Base-by-base conservation (phyloP, 768 basidiomycete species). In the Mycena belliarum region DNA sequence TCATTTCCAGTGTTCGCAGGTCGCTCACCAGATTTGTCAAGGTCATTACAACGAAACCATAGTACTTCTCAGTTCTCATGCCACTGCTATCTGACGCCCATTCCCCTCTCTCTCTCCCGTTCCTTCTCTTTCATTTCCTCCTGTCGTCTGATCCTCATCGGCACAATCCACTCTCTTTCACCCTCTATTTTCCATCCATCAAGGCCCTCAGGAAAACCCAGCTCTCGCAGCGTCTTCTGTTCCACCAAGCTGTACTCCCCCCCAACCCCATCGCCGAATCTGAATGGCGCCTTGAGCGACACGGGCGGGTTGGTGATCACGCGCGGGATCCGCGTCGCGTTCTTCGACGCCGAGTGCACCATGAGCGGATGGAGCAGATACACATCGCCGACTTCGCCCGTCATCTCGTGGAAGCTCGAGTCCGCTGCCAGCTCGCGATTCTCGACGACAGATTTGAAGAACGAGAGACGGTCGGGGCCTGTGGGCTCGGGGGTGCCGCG, bases 291-390 rank as follows among this genome's bases (percentile, higher is more conserved):
- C 49, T 74, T 76, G 49, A 85, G 70, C 35, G 78, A 71, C 8
- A 85, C 83, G 5, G 85, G 84, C 51, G 86, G 85, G 61, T 87
- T 88, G 42, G 85, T 85, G 66, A 87, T 87, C 52, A 88, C 73
- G 59, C 85, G 75, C 24, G 81, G 82, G 20, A 76, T 69, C 24
- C 86, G 79, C 38, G 80, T 70, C 62, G 80, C 73, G 66, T 87
- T 87, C 68, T 80, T 82, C 29, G 82, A 82, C 12, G 85, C 85
- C 14, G 84, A 81, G 63, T 86, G 86, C 61, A 85, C 67, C 83
- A 87, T 87, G 48, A 87, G 69, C 14, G 85, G 83, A 68, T 86
- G 84, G 72, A 86, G 72, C 38, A 86, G 73, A 20, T 85, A 79
- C 15, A 86, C 85, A 66, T 87, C 86, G n/a, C 85, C 86, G 41